phyloP scores from a whole-genome alignment of 768 basidiomycete species.

The Lactarius hengduanensis region DNA sequence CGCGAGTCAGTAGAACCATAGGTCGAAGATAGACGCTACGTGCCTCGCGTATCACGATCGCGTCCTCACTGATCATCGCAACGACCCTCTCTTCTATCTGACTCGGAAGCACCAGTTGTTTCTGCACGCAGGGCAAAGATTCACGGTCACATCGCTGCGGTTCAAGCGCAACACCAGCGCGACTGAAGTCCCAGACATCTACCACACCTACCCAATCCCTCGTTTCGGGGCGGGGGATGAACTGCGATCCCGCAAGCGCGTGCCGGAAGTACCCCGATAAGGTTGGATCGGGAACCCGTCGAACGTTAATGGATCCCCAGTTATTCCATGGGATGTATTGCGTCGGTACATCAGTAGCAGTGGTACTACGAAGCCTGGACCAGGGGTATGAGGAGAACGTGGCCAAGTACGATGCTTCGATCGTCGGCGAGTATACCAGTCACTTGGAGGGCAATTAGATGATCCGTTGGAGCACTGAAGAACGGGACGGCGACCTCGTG shows the following conservation, averaged over 20 bases:
- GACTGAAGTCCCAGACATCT: conserved; percentile 10
- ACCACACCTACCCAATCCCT: background rate
- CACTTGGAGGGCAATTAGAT: conserved; percentile 11
- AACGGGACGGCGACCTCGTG: conserved; percentile 11
- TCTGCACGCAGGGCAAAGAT: background rate
- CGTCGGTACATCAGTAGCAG: background rate
- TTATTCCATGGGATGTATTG: conserved; percentile 14
- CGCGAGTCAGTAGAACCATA: background rate
- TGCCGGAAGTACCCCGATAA: background rate
- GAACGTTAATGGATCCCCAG: conserved; percentile 4
- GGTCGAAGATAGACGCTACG: background rate
- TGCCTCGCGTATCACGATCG: conserved; percentile 17
- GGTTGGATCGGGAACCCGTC: background rate
- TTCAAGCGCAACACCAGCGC: background rate
- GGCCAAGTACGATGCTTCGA: background rate
- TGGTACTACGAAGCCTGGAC: background rate
- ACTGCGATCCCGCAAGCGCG: conserved; percentile 11
- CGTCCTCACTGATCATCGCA: conserved; percentile 18
- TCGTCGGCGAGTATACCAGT: background rate
- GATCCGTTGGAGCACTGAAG: conserved; percentile 5
- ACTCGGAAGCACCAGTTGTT: background rate
- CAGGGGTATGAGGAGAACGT: conserved; percentile 12
- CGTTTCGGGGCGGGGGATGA: background rate
- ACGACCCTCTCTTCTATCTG: background rate
- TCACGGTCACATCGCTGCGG: background rate